These are phyloP conservation scores for Petunia axillaris DNA, from an alignment of 257 asterid species.

Conservation along the genomic window DNA sequence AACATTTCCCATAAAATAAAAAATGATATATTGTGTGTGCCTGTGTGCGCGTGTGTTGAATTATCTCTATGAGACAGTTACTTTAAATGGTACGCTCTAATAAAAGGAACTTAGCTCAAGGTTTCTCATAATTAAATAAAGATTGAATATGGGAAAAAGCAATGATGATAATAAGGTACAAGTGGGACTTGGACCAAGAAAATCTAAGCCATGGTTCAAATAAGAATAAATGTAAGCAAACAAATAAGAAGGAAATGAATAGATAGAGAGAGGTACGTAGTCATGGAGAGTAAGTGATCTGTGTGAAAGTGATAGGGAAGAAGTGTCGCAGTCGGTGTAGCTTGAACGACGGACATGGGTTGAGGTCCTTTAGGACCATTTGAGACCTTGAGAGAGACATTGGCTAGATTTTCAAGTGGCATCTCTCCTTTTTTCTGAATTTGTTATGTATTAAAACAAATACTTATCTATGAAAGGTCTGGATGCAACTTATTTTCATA, in stretches of 20 bases:
- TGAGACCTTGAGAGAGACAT: constrained; percentile 39
- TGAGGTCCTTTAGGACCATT: constrained; percentile 58
- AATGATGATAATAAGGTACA: constrained; percentile 26
- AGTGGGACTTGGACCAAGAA: constrained; percentile 40
- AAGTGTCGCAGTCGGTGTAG: constrained; percentile 55
- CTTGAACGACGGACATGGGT: constrained; percentile 68
- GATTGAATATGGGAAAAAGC: not conserved
- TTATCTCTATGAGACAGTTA: not conserved
- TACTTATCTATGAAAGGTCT: no score
- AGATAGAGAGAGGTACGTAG: constrained; percentile 9
- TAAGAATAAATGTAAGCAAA: constrained; percentile 46
- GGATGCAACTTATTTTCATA: no score
- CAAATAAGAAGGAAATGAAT: constrained; percentile 40
- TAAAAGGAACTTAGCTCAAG: constrained; percentile 4
- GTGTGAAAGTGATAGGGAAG: constrained; percentile 22
- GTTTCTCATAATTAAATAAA: not conserved
- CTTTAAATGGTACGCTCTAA: not conserved
- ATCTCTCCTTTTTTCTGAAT: constrained; percentile 29
- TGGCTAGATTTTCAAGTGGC: constrained; percentile 22
- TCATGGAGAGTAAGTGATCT: constrained; percentile 21
- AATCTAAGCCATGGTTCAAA: constrained; percentile 38
- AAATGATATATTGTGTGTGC: not conserved
- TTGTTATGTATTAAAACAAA: no score
- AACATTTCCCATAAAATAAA: no score
- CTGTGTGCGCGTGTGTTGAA: not conserved